phyloP scores from a whole-genome alignment of 768 basidiomycete genomes.

The Sutorius australiensis region DNA sequence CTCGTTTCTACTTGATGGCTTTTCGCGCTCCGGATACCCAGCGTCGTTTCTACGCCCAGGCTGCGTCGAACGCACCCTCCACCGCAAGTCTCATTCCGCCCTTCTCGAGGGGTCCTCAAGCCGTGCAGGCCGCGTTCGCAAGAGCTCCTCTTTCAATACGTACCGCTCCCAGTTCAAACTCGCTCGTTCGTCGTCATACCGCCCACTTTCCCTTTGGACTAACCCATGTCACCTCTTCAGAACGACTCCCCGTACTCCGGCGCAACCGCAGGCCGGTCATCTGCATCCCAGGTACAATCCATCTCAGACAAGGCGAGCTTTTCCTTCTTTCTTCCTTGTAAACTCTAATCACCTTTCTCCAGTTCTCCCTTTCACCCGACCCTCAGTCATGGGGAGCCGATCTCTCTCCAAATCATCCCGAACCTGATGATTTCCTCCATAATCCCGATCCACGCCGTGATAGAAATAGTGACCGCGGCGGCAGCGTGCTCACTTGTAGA shows the following conservation, averaged over 20 bases:
- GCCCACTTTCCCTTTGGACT: not conserved
- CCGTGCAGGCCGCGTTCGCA: conserved; percentile 44
- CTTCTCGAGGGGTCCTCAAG: conserved; percentile 26
- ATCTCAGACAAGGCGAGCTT: conserved; percentile 56
- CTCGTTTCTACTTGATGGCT: conserved; percentile 27
- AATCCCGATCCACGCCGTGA: conserved; percentile 68
- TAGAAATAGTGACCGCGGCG: conserved; percentile 48
- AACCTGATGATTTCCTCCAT: conserved; percentile 70
- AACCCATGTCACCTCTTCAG: conserved; percentile 15
- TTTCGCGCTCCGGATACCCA: conserved; percentile 35
- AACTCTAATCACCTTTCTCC: not conserved
- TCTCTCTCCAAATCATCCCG: conserved; percentile 50
- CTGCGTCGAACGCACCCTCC: conserved; percentile 43
- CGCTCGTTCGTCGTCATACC: conserved; percentile 37
- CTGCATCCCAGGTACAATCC: conserved; percentile 34
- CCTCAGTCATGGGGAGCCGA: conserved; percentile 71
- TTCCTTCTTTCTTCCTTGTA: not conserved
- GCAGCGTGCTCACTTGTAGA: conserved; percentile 61
- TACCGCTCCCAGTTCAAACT: conserved; percentile 36
- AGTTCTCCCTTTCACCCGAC: conserved; percentile 76
- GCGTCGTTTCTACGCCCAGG: conserved; percentile 40
- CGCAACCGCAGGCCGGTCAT: conserved; percentile 31
- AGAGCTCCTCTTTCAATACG: conserved; percentile 36
- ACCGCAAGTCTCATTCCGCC: conserved; percentile 49
- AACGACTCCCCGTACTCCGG: conserved; percentile 40